These are phyloP conservation scores for Fraxinus nigra DNA, from an alignment of 305 asterid genomes.

Conservation along the genomic window DNA sequence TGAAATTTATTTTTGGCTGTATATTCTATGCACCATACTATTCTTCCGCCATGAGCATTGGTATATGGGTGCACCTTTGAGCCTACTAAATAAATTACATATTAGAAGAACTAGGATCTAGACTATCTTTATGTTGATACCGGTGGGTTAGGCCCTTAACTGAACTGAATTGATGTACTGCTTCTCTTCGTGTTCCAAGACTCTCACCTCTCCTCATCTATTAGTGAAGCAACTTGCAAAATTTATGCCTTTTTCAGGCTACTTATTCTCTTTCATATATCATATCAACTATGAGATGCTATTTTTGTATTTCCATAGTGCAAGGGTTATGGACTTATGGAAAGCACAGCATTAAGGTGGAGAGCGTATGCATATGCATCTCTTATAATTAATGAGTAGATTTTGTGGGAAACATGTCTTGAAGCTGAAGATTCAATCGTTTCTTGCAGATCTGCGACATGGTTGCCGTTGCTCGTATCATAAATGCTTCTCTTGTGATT, in stretches of 20 bases:
- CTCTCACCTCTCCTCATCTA: not conserved
- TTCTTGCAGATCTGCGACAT: conserved; percentile 88
- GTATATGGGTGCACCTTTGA: not conserved
- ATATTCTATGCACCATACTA: not conserved
- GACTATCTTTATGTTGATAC: not conserved
- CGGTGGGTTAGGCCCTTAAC: not conserved
- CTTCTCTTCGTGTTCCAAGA: not conserved
- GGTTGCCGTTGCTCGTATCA: conserved; percentile 95
- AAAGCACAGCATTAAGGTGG: not conserved
- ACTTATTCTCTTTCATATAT: not conserved
- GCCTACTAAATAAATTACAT: not conserved
- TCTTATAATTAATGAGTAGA: conserved; percentile 2
- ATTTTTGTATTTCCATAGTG: not conserved
- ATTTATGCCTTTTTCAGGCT: not conserved
- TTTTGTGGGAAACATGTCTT: conserved; percentile 6
- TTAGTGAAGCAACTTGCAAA: not conserved
- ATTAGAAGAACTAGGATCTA: conserved; percentile 4
- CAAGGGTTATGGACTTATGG: not conserved
- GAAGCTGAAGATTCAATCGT: conserved; percentile 12
- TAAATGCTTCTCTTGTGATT: conserved; percentile 94
- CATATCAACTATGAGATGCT: not conserved
- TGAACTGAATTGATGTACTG: not conserved
- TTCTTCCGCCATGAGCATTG: not conserved
- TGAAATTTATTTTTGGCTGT: not conserved
- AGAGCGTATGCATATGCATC: not conserved